Conservation (phyloP, 768 basidiomycete genomes). For the Tulasnella calospora region DNA sequence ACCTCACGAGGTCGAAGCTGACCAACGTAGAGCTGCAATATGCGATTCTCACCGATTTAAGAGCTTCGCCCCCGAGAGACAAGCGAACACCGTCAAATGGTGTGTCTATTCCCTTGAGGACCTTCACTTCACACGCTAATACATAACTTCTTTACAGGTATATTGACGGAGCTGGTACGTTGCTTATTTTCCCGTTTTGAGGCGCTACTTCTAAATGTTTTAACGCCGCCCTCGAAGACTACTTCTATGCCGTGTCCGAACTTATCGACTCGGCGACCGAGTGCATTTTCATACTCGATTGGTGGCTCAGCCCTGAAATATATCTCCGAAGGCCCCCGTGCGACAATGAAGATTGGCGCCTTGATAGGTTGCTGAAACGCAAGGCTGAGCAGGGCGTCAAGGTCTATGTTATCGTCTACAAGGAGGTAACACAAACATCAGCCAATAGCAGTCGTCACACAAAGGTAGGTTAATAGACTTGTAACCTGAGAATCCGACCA, state of each 20-base stretch:
- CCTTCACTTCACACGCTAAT: neutral
- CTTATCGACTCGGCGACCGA: conserved; percentile 35
- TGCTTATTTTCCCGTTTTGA: neutral
- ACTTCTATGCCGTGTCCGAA: conserved; percentile 44
- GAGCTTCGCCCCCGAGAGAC: conserved; percentile 39
- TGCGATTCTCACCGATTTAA: conserved; percentile 40
- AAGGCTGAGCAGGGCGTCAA: conserved; percentile 46
- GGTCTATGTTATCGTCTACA: conserved; percentile 44
- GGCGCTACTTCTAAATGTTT: too few relatives aligned
- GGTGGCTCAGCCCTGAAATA: conserved; percentile 43
- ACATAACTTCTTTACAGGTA: conserved; percentile 27
- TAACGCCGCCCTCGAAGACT: conserved; percentile 31
- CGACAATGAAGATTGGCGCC: conserved; percentile 42
- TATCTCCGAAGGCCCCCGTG: conserved; percentile 44
- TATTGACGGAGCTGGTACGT: conserved; percentile 39
- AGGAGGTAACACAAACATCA: conserved; percentile 43
- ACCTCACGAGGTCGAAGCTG: conserved; percentile 35
- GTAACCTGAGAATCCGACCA: neutral
- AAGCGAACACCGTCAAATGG: conserved; percentile 41
- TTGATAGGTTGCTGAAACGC: conserved; percentile 41
- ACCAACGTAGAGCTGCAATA: conserved; percentile 39
- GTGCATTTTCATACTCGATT: conserved; percentile 43
- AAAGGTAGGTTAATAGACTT: conserved; percentile 26
- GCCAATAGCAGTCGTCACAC: conserved; percentile 37
- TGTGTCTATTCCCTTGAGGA: conserved; percentile 25